Conservation (phyloP, 768 basidiomycete species). For the Phylloporus sp. region DNA sequence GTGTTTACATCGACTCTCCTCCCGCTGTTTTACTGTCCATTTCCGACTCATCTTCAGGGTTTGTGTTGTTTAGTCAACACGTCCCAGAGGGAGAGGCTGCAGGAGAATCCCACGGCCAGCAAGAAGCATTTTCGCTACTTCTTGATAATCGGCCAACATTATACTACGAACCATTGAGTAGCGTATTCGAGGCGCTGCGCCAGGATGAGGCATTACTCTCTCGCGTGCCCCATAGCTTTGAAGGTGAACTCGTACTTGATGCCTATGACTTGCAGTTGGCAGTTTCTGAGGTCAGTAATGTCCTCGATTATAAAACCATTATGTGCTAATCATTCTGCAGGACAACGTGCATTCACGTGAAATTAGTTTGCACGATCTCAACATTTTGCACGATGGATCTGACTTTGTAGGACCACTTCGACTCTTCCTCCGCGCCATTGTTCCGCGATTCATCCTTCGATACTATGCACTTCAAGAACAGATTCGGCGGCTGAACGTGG, state of each 20-base stretch:
- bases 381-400: slow-evolving; percentile 62
- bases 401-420: slow-evolving; percentile 60
- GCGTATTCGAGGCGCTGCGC: slow-evolving; percentile 68
- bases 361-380: slow-evolving; percentile 67
- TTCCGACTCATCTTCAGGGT: slow-evolving; percentile 36
- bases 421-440: slow-evolving; percentile 42
- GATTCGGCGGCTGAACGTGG: slow-evolving; percentile 37
- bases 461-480: slow-evolving; percentile 62
- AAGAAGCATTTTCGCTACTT: slow-evolving; percentile 37
- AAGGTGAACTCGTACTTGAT: slow-evolving; percentile 63
- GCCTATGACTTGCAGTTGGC: slow-evolving; percentile 64
- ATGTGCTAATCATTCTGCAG: slow-evolving; percentile 32
- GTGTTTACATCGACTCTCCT: slow-evolving; percentile 70
- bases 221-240: slow-evolving; percentile 41
- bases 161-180: slow-evolving; percentile 71
- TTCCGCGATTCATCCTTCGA: slow-evolving; percentile 61
- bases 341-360: slow-evolving; percentile 68
- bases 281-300: slow-evolving; percentile 54
- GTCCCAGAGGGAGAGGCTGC: slow-evolving; percentile 22
- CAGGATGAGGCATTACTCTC: slow-evolving; percentile 49
- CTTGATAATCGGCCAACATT: slow-evolving; percentile 62
- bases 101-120: slow-evolving; percentile 11
- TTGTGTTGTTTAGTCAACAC: slow-evolving; percentile 56
- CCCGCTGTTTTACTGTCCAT: slow-evolving; percentile 57
- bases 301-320: neutral